Percentiles rank a stretch among this genome's conserved stretches.
These are phyloP conservation scores for Lasiodiplodia sp. DNA, from an alignment of 2,329 filamentous ascomycete species.

Conservation along the genomic window DNA sequence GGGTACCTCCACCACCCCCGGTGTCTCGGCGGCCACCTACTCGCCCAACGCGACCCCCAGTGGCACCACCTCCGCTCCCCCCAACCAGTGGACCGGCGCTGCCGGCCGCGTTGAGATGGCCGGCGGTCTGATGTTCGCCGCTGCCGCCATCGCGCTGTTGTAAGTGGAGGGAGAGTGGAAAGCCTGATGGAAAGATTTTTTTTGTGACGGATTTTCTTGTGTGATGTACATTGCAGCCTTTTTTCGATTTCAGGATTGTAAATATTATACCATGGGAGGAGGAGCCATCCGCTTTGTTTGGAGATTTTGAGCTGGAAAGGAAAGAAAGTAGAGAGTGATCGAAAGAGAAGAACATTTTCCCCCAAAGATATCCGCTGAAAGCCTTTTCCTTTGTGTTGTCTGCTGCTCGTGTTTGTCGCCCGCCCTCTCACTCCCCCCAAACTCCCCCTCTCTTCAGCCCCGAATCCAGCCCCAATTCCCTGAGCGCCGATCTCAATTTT, in stretches of 20 bases:
- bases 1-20: not conserved
- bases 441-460: not conserved
- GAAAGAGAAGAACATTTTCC: slow-evolving; percentile 1
- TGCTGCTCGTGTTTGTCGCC: not conserved
- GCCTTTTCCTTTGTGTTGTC: not conserved
- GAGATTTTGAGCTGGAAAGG: not conserved
- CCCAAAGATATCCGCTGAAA: not conserved
- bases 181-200: not conserved
- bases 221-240: not conserved
- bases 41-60: not conserved
- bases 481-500: not conserved
- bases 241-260: slow-evolving; percentile 8
- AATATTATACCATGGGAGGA: slow-evolving; percentile 17
- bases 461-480: not conserved
- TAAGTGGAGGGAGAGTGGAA: not conserved
- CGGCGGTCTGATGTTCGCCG: slow-evolving; percentile 18
- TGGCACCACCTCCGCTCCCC: not conserved
- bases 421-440: not conserved
- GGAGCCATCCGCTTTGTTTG: slow-evolving; percentile 1
- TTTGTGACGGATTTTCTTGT: slow-evolving; percentile 27
- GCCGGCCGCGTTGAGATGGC: slow-evolving; percentile 20
- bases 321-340: not conserved
- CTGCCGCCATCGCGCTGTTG: slow-evolving; percentile 7
- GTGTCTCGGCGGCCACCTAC: not conserved
- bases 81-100: slow-evolving; percentile 19